A percentile compares a stretch with the other conserved stretches of the same genome.
phyloP scores from a whole-genome alignment of 768 basidiomycete genomes.

The Nidularia pulvinata region DNA sequence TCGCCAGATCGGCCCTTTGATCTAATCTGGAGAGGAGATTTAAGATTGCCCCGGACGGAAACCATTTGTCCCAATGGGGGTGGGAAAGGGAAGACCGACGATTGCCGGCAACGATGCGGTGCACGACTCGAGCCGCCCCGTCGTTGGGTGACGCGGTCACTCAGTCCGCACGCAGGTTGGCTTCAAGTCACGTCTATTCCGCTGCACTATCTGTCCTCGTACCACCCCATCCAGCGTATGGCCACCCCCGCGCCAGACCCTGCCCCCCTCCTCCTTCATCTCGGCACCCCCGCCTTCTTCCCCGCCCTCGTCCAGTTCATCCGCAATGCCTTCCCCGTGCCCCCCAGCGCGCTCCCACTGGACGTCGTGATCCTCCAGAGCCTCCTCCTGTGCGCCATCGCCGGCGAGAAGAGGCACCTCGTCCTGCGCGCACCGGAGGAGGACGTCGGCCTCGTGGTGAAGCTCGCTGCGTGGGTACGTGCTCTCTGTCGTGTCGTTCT shows the following conservation, averaged over 20 bases:
- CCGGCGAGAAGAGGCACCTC: constrained; percentile 56
- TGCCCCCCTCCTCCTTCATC: constrained; percentile 21
- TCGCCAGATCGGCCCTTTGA: no score
- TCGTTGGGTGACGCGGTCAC: no score
- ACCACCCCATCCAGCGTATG: no score
- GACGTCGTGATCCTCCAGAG: constrained; percentile 68
- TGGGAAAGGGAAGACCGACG: no score
- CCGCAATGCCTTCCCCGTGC: constrained; percentile 35
- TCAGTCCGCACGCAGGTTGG: no score
- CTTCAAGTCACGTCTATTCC: no score
- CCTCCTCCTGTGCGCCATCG: constrained; percentile 62
- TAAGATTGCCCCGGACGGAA: no score
- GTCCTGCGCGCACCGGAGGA: constrained; percentile 67
- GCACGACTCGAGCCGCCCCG: no score
- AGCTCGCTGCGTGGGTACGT: constrained; percentile 59
- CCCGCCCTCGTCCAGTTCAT: constrained; percentile 47
- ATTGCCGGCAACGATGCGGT: no score
- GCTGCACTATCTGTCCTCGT: no score
- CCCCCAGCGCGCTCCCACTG: constrained; percentile 40
- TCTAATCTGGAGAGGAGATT: no score
- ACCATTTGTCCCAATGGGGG: no score
- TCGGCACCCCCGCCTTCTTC: constrained; percentile 48
- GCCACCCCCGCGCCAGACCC: constrained; percentile 1
- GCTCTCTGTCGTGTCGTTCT: constrained; percentile 1
- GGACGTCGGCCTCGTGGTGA: constrained; percentile 59